Conservation (phyloP, 164 flowering plant genomes). For the grape (Vitis vinifera) region DNA sequence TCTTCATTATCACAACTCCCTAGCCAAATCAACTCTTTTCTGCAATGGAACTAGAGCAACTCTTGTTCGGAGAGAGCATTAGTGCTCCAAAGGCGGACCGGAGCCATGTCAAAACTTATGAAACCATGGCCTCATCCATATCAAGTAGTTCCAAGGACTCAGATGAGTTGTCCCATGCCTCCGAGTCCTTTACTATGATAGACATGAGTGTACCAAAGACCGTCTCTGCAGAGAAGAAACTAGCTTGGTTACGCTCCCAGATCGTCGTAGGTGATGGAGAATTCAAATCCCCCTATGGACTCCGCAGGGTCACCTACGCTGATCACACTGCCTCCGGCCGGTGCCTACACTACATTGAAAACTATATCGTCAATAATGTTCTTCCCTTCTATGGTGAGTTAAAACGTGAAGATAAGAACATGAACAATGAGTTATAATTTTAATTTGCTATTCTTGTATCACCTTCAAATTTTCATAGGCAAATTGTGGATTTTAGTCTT, state of each 20-base stretch:
- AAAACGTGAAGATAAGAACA: not conserved
- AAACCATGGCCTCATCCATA: no score
- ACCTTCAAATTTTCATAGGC: no score
- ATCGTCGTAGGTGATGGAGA: conserved; percentile 40
- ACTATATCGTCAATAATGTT: conserved; percentile 37
- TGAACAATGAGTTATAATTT: not conserved
- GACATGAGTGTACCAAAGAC: conserved; percentile 18
- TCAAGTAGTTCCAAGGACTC: no score
- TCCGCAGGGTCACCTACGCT: conserved; percentile 47
- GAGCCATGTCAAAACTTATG: not conserved
- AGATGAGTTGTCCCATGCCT: no score
- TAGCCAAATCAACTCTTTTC: not conserved
- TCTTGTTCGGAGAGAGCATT: not conserved
- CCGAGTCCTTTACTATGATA: conserved; percentile 7
- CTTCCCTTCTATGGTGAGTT: conserved; percentile 60
- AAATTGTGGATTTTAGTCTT: no score
- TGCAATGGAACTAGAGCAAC: not conserved
- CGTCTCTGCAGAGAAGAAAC: conserved; percentile 23
- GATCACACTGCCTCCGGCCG: conserved; percentile 67
- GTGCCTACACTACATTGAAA: conserved; percentile 46
- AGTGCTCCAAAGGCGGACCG: not conserved
- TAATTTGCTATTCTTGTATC: no score
- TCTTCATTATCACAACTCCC: no score
- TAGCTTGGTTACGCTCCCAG: conserved; percentile 51
- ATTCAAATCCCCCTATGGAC: conserved; percentile 48